Percentiles rank a stretch among this genome's conserved stretches.
These are phyloP conservation scores for Coprinopsis sp. DNA, from an alignment of 768 basidiomycete species.

Conservation along the genomic window DNA sequence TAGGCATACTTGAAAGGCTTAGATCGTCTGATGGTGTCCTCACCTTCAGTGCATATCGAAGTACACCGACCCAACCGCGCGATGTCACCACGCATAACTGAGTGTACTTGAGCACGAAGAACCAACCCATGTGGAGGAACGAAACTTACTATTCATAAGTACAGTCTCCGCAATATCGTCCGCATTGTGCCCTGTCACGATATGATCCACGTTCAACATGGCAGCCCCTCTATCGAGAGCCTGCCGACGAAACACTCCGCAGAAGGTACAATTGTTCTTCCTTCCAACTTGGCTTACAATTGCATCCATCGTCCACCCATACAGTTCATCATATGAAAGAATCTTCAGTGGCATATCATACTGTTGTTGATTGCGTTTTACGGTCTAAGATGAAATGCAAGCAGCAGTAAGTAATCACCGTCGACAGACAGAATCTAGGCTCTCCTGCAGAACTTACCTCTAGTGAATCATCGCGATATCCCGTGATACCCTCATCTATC, in stretches of 20 bases:
- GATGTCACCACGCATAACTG: conserved; percentile 98
- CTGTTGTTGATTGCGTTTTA: conserved; percentile 94
- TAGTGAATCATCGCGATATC: conserved; percentile 95
- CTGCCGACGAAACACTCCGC: conserved; percentile 95
- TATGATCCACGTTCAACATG: conserved; percentile 87
- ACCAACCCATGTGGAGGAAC: not conserved
- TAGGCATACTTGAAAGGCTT: conserved; percentile 99
- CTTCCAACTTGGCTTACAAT: conserved; percentile 92
- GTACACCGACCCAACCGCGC: conserved; percentile 93
- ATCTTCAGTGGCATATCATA: conserved; percentile 96
- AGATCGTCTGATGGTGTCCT: conserved; percentile 92
- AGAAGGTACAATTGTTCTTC: conserved; percentile 99
- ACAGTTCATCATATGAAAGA: conserved; percentile 90
- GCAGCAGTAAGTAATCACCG: conserved; percentile 3
- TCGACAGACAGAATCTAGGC: not conserved
- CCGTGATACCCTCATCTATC: conserved; percentile 98
- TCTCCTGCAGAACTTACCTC: conserved; percentile 50
- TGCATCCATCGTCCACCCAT: conserved; percentile 99
- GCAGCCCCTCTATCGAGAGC: conserved; percentile 94
- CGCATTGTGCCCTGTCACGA: conserved; percentile 98
- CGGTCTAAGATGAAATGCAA: conserved; percentile 56
- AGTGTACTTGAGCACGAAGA: not conserved
- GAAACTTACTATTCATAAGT: conserved; percentile 88
- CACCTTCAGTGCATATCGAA: conserved; percentile 89
- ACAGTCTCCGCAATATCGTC: conserved; percentile 99